Evolutionary conservation across 352 stramenopile genomes (phyloP).

Genomic region (Globisporangium paddicum): DNA sequence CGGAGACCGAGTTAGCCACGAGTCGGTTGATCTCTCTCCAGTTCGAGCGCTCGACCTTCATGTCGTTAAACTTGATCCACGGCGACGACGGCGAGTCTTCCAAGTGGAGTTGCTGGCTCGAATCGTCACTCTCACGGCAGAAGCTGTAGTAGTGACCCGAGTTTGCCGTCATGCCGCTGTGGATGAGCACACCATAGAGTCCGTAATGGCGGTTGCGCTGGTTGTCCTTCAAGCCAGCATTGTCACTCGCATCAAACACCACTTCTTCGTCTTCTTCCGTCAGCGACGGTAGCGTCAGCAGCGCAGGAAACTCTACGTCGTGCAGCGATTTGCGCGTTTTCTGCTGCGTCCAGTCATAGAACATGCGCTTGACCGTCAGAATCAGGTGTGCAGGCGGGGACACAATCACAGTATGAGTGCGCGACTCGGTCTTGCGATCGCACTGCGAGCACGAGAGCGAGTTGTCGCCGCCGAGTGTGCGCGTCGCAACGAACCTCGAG

Average conservation of each 20-base stretch:
- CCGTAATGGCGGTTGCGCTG: slow-evolving; percentile 67
- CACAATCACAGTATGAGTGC: slow-evolving; percentile 77
- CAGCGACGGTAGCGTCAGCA: slow-evolving; percentile 68
- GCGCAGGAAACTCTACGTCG: slow-evolving; percentile 68
- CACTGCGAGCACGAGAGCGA: slow-evolving; percentile 68
- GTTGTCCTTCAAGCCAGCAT: slow-evolving; percentile 13
- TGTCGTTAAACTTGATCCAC: slow-evolving; percentile 92
- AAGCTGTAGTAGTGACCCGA: slow-evolving; percentile 91
- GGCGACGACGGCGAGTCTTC: slow-evolving; percentile 73
- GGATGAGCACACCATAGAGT: slow-evolving; percentile 86
- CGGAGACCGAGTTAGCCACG: slow-evolving; percentile 76
- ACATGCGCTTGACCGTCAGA: slow-evolving; percentile 88
- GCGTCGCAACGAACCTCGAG: slow-evolving; percentile 69
- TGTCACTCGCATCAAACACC: slow-evolving; percentile 16
- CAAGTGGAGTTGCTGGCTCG: slow-evolving; percentile 64
- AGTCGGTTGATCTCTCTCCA: slow-evolving; percentile 82
- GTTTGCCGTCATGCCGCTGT: slow-evolving; percentile 86
- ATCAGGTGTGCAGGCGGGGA: slow-evolving; percentile 80
- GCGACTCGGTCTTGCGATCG: slow-evolving; percentile 71
- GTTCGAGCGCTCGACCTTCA: slow-evolving; percentile 66
- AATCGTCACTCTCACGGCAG: slow-evolving; percentile 75
- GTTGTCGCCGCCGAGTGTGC: slow-evolving; percentile 80
- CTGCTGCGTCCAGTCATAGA: slow-evolving; percentile 85
- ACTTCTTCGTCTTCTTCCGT: slow-evolving; percentile 49
- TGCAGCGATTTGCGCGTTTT: slow-evolving; percentile 86